Percentiles rank a stretch among this genome's conserved stretches.
phyloP scores from a whole-genome alignment of 169 alveolate species.

The Theileria annulata region DNA sequence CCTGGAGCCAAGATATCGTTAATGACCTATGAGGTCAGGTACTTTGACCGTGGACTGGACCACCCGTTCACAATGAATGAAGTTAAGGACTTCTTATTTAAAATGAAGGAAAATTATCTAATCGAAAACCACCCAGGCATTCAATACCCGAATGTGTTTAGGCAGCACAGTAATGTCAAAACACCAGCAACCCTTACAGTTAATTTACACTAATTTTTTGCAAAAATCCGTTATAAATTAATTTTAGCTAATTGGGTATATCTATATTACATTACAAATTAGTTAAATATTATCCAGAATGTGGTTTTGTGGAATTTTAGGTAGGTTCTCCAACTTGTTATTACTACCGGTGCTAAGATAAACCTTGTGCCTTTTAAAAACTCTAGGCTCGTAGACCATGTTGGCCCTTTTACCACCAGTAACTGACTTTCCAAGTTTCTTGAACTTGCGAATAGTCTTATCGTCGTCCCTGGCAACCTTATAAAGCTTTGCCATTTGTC shows the following conservation, averaged over 20 bases:
- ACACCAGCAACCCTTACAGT: constrained; percentile 77
- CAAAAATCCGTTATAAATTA: no score
- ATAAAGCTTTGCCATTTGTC: constrained; percentile 63
- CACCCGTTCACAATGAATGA: constrained; percentile 86
- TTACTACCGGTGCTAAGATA: constrained; percentile 58
- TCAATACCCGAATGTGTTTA: constrained; percentile 86
- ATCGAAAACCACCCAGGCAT: constrained; percentile 82
- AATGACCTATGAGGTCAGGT: constrained; percentile 84
- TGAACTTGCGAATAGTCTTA: constrained; percentile 73
- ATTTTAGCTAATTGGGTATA: no score
- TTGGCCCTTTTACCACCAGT: constrained; percentile 70
- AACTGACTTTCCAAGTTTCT: constrained; percentile 69
- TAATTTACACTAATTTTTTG: constrained; percentile 62
- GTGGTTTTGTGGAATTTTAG: constrained; percentile 50
- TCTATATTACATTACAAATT: background rate
- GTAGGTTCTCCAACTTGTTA: constrained; percentile 51
- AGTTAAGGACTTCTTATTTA: constrained; percentile 81
- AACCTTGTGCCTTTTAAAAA: constrained; percentile 51
- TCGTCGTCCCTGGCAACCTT: constrained; percentile 66
- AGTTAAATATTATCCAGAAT: constrained; percentile 55
- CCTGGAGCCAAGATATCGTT: constrained; percentile 82
- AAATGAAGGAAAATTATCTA: constrained; percentile 80
- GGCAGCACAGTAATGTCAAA: constrained; percentile 78
- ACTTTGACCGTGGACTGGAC: constrained; percentile 84
- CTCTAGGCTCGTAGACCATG: constrained; percentile 58